Conservation (phyloP, 2,329 filamentous ascomycete species). For the Diaporthe aspalathi region DNA sequence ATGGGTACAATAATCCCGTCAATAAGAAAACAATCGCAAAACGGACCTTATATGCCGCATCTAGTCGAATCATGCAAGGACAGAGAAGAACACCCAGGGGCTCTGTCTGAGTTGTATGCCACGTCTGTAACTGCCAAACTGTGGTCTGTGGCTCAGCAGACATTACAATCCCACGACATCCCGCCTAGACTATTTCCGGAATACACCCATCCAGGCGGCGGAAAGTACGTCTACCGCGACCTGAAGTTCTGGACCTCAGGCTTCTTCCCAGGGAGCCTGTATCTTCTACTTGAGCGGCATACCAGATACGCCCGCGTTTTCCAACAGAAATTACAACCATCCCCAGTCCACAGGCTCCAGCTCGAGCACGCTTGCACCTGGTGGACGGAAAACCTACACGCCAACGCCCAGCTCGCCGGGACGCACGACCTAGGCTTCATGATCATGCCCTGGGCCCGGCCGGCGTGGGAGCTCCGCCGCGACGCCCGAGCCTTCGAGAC, state of each 20-base stretch:
- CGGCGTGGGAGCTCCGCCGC: constrained; percentile 53
- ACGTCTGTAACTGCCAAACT: not conserved
- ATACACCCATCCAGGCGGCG: constrained; percentile 51
- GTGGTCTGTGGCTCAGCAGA: constrained; percentile 3
- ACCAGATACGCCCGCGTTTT: constrained; percentile 41
- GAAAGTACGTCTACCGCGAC: constrained; percentile 53
- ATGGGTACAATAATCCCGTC: not conserved
- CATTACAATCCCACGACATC: not conserved
- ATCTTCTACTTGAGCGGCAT: constrained; percentile 52
- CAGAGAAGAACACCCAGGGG: not conserved
- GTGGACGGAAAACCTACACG: constrained; percentile 54
- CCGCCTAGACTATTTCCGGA: constrained; percentile 41
- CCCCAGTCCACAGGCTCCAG: constrained; percentile 42
- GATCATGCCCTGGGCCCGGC: constrained; percentile 52
- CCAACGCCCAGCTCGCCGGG: constrained; percentile 48
- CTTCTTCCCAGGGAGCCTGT: constrained; percentile 59
- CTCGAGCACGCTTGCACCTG: constrained; percentile 51
- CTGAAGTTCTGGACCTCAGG: constrained; percentile 60
- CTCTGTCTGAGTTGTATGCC: not conserved
- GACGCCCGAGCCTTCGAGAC: constrained; percentile 51
- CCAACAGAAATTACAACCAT: constrained; percentile 37
- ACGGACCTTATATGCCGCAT: not conserved
- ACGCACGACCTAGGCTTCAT: constrained; percentile 60
- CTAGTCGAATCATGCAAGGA: not conserved
- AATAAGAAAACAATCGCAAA: not conserved